Evolutionary conservation across 129 eudicot species (phyloP).

Genomic region (Artemisia tridentata): DNA sequence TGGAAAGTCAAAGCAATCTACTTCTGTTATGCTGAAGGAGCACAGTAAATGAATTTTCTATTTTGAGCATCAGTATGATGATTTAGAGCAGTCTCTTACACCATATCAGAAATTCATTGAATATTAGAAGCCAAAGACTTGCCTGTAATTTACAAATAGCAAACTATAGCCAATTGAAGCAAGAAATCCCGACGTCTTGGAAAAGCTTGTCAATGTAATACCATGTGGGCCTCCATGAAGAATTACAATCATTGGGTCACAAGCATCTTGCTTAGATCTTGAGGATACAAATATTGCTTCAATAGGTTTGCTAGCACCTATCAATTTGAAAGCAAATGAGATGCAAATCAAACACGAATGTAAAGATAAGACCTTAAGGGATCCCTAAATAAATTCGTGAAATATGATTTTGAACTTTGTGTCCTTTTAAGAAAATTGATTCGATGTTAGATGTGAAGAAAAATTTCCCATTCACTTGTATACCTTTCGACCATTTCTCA

Average conservation of each 20-base stretch:
- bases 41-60: not conserved
- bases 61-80: slow-evolving; percentile 4
- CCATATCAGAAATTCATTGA: not conserved
- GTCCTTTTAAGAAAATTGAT: not conserved
- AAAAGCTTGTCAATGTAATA: slow-evolving; percentile 54
- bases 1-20: too few species aligned
- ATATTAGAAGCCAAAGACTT: slow-evolving; percentile 20
- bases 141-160: slow-evolving; percentile 90
- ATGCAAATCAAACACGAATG: slow-evolving; percentile 15
- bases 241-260: slow-evolving; percentile 73
- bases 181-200: slow-evolving; percentile 75
- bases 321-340: slow-evolving; percentile 20
- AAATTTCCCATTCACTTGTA: slow-evolving; percentile 1
- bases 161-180: slow-evolving; percentile 79
- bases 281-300: slow-evolving; percentile 92
- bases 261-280: slow-evolving; percentile 43
- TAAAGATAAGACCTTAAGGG: slow-evolving; percentile 16
- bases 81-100: slow-evolving; percentile 8
- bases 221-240: slow-evolving; percentile 96
- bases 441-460: not conserved
- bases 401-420: slow-evolving; percentile 7
- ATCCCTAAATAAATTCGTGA: not conserved
- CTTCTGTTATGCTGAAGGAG: not conserved
- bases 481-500: too few species aligned
- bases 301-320: slow-evolving; percentile 72